phyloP scores from a whole-genome alignment of 179 eudicot species.

The Corrigiola litoralis region DNA sequence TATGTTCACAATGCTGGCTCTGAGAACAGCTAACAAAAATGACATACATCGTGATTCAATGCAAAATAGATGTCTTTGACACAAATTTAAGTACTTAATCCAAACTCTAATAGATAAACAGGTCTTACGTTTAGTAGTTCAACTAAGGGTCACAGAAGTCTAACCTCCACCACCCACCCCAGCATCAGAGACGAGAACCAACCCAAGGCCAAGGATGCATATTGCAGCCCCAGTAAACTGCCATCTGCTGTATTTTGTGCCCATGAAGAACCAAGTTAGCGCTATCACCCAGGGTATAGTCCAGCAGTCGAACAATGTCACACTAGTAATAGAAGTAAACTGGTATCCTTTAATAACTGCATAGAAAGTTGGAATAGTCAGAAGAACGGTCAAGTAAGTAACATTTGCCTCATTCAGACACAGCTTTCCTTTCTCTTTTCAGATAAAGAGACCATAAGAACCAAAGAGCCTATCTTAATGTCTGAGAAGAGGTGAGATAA shows the following conservation, averaged over 20 bases:
- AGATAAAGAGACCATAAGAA: too few species aligned
- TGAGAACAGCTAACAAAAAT: too few species aligned
- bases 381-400: neutral
- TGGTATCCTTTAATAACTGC: constrained; percentile 72
- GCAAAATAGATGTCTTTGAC: too few species aligned
- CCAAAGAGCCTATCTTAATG: too few species aligned
- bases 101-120: too few species aligned
- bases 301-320: constrained; percentile 73
- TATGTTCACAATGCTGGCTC: too few species aligned
- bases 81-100: too few species aligned
- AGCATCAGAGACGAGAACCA: constrained; percentile 68
- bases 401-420: neutral
- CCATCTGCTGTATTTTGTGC: constrained; percentile 56
- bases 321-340: constrained; percentile 73
- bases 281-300: constrained; percentile 69
- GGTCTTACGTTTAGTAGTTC: too few species aligned
- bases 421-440: too few species aligned
- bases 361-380: constrained; percentile 8
- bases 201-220: constrained; percentile 59
- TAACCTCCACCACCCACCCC: constrained; percentile 64
- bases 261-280: constrained; percentile 61
- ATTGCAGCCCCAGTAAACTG: constrained; percentile 58
- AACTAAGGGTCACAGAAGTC: too few species aligned
- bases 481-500: too few species aligned
- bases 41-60: too few species aligned